Evolutionary conservation across 306 rosid genomes (phyloP).

Genomic region (Gastrolobium bilobum): DNA sequence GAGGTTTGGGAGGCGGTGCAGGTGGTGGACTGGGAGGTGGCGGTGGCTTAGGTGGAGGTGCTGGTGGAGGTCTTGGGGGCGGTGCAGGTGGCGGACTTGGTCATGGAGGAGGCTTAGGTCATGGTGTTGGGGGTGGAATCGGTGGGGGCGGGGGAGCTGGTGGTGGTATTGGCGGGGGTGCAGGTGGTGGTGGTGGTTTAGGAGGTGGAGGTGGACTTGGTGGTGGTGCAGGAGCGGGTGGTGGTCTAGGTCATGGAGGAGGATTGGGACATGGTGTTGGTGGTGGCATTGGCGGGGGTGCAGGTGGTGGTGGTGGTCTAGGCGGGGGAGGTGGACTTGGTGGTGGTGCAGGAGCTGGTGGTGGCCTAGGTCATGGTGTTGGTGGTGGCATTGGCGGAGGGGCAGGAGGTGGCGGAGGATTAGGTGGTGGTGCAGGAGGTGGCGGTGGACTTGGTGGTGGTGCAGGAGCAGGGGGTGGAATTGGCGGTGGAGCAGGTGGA

Average conservation of each 20-base stretch:
- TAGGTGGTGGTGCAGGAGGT: background rate
- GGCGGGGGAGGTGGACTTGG: slow-evolving; percentile 39
- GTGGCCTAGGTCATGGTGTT: background rate
- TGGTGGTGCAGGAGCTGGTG: slow-evolving; percentile 1
- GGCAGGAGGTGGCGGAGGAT: background rate
- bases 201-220: slow-evolving; percentile 9
- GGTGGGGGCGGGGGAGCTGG: too few species aligned
- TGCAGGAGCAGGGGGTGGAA: background rate
- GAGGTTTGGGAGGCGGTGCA: slow-evolving; percentile 31
- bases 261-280: slow-evolving; percentile 36
- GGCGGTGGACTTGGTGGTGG: slow-evolving; percentile 17
- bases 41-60: slow-evolving; percentile 5
- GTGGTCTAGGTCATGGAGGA: background rate
- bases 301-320: background rate
- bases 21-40: slow-evolving; percentile 32
- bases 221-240: background rate
- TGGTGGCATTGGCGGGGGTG: slow-evolving; percentile 32
- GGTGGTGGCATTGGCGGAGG: background rate
- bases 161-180: background rate
- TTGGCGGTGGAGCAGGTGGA: background rate
- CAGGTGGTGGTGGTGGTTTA: slow-evolving; percentile 14
- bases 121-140: background rate
- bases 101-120: slow-evolving; percentile 24
- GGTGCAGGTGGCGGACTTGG: slow-evolving; percentile 13
- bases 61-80: background rate